phyloP scores from a whole-genome alignment of 345 rosid species.

The Nasturtium officinale region DNA sequence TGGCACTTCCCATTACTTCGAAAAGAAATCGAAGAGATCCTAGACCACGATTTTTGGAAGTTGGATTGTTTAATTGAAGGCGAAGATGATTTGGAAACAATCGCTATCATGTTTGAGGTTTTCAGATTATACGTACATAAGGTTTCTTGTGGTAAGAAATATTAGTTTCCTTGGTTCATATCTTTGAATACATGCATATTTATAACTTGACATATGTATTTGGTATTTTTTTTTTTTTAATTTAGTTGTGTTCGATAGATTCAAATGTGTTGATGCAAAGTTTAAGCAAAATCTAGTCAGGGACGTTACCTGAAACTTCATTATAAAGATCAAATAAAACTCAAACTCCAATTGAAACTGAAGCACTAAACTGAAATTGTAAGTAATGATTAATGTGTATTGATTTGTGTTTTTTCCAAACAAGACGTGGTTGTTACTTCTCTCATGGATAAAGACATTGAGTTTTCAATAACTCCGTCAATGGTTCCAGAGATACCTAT shows the following conservation, averaged over 20 bases:
- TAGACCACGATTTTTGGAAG: not conserved
- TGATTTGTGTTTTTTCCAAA: too few relatives aligned
- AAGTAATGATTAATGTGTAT: too few relatives aligned
- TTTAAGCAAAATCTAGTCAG: not conserved
- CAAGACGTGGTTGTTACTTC: too few relatives aligned
- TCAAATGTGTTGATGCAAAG: not conserved
- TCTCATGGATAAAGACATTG: too few relatives aligned
- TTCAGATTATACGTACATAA: slow-evolving; percentile 15
- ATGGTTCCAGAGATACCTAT: too few relatives aligned
- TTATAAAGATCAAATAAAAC: too few relatives aligned
- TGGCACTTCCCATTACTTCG: not conserved
- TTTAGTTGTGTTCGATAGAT: slow-evolving; percentile 3
- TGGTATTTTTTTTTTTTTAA: not conserved
- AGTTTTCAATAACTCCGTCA: too few relatives aligned
- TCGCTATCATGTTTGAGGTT: slow-evolving; percentile 8
- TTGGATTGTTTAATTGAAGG: not conserved
- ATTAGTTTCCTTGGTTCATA: too few relatives aligned
- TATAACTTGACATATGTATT: not conserved
- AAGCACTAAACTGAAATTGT: too few relatives aligned
- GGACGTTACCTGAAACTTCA: too few relatives aligned
- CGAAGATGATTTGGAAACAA: not conserved
- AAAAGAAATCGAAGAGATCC: not conserved
- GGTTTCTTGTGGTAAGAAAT: not conserved
- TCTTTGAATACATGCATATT: not conserved
- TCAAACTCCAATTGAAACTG: too few relatives aligned